phyloP scores from a whole-genome alignment of 768 basidiomycete genomes.

The Holtermanniella nyarrowii region DNA sequence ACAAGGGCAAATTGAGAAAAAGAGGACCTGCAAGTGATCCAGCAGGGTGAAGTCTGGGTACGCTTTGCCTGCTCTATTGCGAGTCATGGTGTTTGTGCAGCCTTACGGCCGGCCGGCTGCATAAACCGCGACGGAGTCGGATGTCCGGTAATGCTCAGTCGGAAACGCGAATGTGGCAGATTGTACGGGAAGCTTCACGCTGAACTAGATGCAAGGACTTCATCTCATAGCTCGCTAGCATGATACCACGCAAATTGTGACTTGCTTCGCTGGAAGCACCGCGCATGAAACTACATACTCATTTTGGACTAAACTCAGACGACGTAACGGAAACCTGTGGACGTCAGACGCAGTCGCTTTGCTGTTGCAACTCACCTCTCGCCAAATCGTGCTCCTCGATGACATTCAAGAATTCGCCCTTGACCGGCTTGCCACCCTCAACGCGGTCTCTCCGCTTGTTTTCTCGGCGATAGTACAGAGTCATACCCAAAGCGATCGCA shows the following conservation, averaged over 20 bases:
- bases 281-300: no score
- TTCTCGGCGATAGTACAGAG: conserved; percentile 39
- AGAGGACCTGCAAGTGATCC: background rate
- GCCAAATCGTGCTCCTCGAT: conserved; percentile 30
- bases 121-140: no score
- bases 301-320: background rate
- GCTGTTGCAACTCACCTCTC: conserved; percentile 11
- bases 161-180: no score
- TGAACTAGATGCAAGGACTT: no score
- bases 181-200: no score
- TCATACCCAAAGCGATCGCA: conserved; percentile 31
- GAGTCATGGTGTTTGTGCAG: no score
- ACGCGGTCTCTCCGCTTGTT: conserved; percentile 38
- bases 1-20: background rate
- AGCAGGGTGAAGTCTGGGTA: background rate
- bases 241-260: no score
- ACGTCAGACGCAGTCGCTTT: background rate
- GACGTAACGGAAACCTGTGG: background rate
- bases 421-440: conserved; percentile 38
- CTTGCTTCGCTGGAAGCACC: no score
- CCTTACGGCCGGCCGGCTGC: no score
- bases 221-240: no score
- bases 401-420: conserved; percentile 24
- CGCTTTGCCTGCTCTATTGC: no score
- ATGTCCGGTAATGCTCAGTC: no score